Base-by-base conservation (phyloP, 768 basidiomycete genomes). In the Cyathus striatus region DNA sequence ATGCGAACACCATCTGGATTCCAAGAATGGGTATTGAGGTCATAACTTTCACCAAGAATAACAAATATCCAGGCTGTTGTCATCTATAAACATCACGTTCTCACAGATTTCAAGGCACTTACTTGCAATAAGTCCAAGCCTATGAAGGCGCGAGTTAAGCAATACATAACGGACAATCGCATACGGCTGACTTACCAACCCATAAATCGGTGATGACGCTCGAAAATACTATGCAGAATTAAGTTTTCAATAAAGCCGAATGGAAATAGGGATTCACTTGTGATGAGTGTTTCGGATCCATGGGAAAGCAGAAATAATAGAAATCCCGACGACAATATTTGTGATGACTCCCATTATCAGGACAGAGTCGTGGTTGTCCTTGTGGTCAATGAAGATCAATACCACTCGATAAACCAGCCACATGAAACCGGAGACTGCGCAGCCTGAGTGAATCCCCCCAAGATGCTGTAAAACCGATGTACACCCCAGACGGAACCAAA, bases 401-500 rank as follows among this genome's bases (percentile, higher is more conserved):
- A 73, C 66, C 33, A 87, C 62, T 55, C 76, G 76, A 50, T 78
- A 78, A 38, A 87, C 63, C 35, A 89, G 70, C 87, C 87, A 90
- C 13, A 75, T 65, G 44, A 84, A 76, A 38, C 85, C 87, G 23
- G 86, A 87, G 20, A 74, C 63, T 3, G 86, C 86, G 58, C 88
- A 90, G 22, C 87, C 86, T n/a, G 81, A 83, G 55, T 90, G 88
- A 49, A 90, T 86, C 17, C 88, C 88, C 4, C 88, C 88, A 12
- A 90, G 75, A 57, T 90, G 88, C 68, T 84, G 72, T 17, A 89
- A 69, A 4, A 78, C 69, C 14, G 86, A 87, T 5, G 86, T 89
- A 57, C 82, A 86, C 23, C 66, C 81, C 5, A 88, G 68, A 41
- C 86, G 73, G 54, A 78, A 86, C 62, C 51, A 51, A 9, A 75